These are phyloP conservation scores for Ustilago tritici DNA, from an alignment of 1,284 basidiomycete species.

Conservation along the genomic window DNA sequence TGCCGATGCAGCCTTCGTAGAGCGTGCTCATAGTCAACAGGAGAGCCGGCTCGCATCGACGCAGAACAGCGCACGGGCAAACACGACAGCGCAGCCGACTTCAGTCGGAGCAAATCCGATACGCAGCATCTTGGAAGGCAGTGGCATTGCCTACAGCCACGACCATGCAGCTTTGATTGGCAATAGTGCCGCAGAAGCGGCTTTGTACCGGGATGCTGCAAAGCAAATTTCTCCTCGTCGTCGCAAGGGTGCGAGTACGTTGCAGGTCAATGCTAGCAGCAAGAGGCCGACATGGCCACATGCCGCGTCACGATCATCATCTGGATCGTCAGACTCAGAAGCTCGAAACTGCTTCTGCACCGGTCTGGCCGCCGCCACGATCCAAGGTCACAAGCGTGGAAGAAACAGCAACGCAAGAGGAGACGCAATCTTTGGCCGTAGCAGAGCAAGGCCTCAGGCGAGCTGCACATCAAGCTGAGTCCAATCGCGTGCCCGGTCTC, in stretches of 20 bases:
- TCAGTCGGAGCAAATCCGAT: conserved; percentile 19
- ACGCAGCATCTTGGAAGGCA: conserved; percentile 35
- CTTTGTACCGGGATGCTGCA: conserved; percentile 20
- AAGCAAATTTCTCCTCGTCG: conserved; percentile 2
- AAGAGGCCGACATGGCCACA: conserved; percentile 1
- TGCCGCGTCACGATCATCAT: background rate
- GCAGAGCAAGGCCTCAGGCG: conserved; percentile 24
- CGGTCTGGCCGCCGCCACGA: conserved; percentile 31
- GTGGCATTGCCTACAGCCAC: conserved; percentile 37
- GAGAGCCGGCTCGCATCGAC: conserved; percentile 4
- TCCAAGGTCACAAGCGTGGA: background rate
- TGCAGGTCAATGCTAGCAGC: background rate
- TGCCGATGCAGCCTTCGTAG: conserved; percentile 23
- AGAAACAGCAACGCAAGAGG: conserved; percentile 11
- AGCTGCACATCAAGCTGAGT: conserved; percentile 8
- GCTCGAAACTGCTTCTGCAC: background rate
- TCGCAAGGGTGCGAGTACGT: conserved; percentile 4
- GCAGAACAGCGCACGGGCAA: background rate
- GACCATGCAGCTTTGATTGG: conserved; percentile 35
- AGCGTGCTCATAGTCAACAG: conserved; percentile 22
- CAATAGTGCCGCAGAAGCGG: conserved; percentile 32
- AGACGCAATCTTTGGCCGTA: conserved; percentile 25
- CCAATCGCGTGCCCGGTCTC: conserved; percentile 16
- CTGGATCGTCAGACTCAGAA: background rate
- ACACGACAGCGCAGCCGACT: background rate